Conservation (phyloP, 2,329 filamentous ascomycete species). For the Neonectria sp. region DNA sequence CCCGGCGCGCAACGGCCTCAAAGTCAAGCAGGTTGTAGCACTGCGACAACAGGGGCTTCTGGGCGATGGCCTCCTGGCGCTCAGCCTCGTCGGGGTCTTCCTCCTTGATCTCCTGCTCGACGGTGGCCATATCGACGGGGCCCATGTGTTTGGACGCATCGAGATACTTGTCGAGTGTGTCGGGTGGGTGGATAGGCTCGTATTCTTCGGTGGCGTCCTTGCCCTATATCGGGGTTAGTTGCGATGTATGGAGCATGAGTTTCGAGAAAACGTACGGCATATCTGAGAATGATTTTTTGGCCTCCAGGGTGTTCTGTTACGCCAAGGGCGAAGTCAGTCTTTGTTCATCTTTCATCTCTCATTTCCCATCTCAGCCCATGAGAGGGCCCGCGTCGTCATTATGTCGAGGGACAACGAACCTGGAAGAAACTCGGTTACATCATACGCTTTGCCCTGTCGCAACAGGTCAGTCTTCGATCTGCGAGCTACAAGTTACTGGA, state of each 20-base stretch:
- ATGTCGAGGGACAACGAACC: slow-evolving; percentile 59
- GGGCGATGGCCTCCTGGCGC: slow-evolving; percentile 79
- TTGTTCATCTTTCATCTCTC: not conserved
- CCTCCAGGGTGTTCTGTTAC: slow-evolving; percentile 86
- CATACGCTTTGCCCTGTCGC: slow-evolving; percentile 81
- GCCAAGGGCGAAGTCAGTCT: slow-evolving; percentile 20
- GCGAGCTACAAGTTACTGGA: not conserved
- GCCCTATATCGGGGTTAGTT: slow-evolving; percentile 63
- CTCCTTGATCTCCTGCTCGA: slow-evolving; percentile 79
- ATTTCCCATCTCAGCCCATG: not conserved
- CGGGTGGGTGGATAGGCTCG: slow-evolving; percentile 89
- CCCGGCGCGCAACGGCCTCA: slow-evolving; percentile 88
- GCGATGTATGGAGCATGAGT: not conserved
- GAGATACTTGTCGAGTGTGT: slow-evolving; percentile 89
- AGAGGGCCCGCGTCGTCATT: not conserved
- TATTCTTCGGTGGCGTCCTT: slow-evolving; percentile 95
- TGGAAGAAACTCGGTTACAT: slow-evolving; percentile 91
- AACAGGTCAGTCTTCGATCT: slow-evolving; percentile 34
- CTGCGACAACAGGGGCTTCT: slow-evolving; percentile 86
- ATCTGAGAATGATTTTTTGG: slow-evolving; percentile 94
- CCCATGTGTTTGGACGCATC: slow-evolving; percentile 89
- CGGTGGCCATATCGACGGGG: slow-evolving; percentile 89
- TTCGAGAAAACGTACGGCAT: slow-evolving; percentile 70
- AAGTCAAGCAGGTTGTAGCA: slow-evolving; percentile 98
- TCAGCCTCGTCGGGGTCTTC: slow-evolving; percentile 73